A percentile compares a stretch with the other conserved stretches of the same genome.
phyloP scores from a whole-genome alignment of 2,329 filamentous ascomycete genomes.

The Scytalidium lignicola region DNA sequence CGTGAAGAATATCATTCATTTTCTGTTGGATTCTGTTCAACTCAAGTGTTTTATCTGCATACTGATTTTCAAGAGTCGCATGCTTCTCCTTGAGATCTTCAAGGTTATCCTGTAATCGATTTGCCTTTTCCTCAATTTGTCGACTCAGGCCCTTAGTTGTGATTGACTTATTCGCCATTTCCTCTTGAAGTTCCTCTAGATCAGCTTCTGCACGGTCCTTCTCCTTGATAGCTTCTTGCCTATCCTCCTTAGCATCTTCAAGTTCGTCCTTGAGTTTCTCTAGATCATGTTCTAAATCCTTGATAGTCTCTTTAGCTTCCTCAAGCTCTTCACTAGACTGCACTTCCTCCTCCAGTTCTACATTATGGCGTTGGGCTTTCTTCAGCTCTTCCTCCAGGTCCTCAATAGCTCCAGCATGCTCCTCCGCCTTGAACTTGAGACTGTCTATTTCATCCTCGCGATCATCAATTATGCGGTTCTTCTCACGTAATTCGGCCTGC shows the following conservation, averaged over 20 bases:
- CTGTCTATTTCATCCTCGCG: conserved; percentile 71
- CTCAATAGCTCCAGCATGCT: conserved; percentile 46
- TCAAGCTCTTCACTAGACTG: conserved; percentile 46
- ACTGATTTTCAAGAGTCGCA: conserved; percentile 33
- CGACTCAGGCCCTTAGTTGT: conserved; percentile 69
- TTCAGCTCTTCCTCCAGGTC: conserved; percentile 57
- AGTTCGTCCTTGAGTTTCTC: conserved; percentile 49
- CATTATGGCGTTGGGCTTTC: conserved; percentile 42
- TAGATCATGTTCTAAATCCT: conserved; percentile 49
- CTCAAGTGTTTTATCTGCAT: conserved; percentile 37
- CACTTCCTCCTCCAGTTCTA: conserved; percentile 54
- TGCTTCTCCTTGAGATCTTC: conserved; percentile 44
- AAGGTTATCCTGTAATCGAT: conserved; percentile 62
- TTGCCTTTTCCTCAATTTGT: conserved; percentile 67
- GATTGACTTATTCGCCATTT: conserved; percentile 74
- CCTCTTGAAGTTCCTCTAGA: conserved; percentile 64
- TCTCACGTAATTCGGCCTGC: conserved; percentile 70
- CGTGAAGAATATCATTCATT: conserved; percentile 28
- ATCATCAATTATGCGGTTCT: conserved; percentile 67
- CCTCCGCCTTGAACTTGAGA: conserved; percentile 50
- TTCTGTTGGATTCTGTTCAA: conserved; percentile 36
- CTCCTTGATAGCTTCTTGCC: conserved; percentile 47
- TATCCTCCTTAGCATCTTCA: conserved; percentile 48
- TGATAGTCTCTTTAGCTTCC: conserved; percentile 51
- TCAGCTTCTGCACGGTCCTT: conserved; percentile 54